Evolutionary conservation across 1,284 basidiomycete species (phyloP), one percentile per base, ranked within the genome.

Genomic region (Ceratobasidium sp.): DNA sequence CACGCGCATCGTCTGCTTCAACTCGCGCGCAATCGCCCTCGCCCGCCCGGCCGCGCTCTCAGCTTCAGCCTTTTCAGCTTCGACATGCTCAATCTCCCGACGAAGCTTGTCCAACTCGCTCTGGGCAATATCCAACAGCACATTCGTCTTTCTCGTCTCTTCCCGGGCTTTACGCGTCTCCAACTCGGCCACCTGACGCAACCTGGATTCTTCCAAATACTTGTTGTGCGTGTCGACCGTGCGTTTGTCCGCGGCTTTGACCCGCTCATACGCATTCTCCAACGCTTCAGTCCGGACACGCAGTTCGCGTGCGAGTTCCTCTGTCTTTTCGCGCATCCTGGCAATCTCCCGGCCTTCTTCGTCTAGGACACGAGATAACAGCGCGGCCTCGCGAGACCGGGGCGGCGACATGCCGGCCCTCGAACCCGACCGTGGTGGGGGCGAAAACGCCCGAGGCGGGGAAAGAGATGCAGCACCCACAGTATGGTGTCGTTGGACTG

Each of bases 111-210:
- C 82, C 77, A 86, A 80, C 75, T 86, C 86, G 52, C 85, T 82
- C 75, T 84, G 82, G 32, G 84, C 73, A 2, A 53, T 14, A 6
- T 55, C 62, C 32, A 67, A 26, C 30, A 67, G 39, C 50, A 52
- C 18, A 23, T 53, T 32, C 34, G 36, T 23, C 52, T 80, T 76
- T 32, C 80, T 79, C 16, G 85, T 77, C 61, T 84, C 83, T 32
- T 84, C 83, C 76, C 43, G 62, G 14, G 50, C 62, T 23, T 12
- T 10, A 21, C 87, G 81, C 70, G 83, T 83, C 75, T 86, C 85
- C 52, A 84, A 82, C 78, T 88, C 87, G 76, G 87, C 81, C 34
- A 79, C 77, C 53, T 82, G 81, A 74, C 84, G 83, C 77, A 89
- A 87, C 65, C 83, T 82, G 14, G 21, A 18, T 14, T 67, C 48